Evolutionary conservation across 306 rosid genomes (phyloP), one percentile per base, ranked within the genome.

Genomic region (Gastrolobium villosum): DNA sequence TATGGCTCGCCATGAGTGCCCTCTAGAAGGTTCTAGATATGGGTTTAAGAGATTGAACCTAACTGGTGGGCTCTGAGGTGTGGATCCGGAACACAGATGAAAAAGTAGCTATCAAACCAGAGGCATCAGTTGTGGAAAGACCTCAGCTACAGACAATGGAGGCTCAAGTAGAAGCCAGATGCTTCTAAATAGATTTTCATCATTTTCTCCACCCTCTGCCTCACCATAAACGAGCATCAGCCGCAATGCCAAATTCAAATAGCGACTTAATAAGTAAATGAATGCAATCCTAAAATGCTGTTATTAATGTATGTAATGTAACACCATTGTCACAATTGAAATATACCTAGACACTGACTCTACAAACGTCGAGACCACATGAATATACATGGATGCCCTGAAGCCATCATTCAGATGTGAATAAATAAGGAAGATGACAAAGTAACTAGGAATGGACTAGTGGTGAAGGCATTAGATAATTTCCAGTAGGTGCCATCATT

Each of bases 141-240:
- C 99, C 98, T 95, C 87, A 3, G 86, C 90, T 26, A 91, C 84
- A 46, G 97, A 90, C 35, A 92, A 77, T 26, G 99, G 98, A 46
- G 99, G 99, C 50, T 91, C 90, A 49, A 95, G 87, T 46, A 90
- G 94, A 83, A 90, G 78, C 82, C 97, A 89, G 69, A 92, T 77
- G 49, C 90, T 70, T 84, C 94, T 88, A 71, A 95, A 95, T 56
- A 95, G 84, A 75, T 95, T 95, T 84, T 95, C 99, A 70, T 95
- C 98, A 82, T 95, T 95, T 88, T 95, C 99, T 53, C 99, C 99
- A 39, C 99, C 99, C 88, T 95, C 98, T 61, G 98, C 97, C 79
- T 95, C 99, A 14, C 96, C 97, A 67, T 93, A 95, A 50, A 95
- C 65, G 99, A 82, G 97, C 99, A 85, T 93, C 99, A 44, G 99